Percentiles rank a stretch among this genome's conserved stretches.
Conservation (phyloP, 2,329 filamentous ascomycete genomes). For the Neofusicoccum umdonicola region DNA sequence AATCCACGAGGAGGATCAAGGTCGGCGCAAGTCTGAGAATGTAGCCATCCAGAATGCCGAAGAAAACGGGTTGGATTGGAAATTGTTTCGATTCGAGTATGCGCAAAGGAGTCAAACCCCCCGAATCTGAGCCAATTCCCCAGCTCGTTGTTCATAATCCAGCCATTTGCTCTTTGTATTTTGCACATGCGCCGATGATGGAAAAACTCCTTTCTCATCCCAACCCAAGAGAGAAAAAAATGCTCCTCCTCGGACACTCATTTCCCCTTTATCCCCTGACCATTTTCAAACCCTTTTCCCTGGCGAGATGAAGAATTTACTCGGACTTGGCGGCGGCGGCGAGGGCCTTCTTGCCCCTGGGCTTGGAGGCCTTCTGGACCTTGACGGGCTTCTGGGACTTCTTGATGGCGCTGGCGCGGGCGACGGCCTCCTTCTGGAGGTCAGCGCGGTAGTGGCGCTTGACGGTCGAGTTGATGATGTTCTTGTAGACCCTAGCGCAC, state of each 20-base stretch:
- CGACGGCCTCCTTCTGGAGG: slow-evolving; percentile 63
- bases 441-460: slow-evolving; percentile 75
- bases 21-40: neutral
- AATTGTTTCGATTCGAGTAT: slow-evolving; percentile 14
- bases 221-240: neutral
- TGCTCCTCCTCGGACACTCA: slow-evolving; percentile 3
- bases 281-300: slow-evolving; percentile 1
- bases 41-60: neutral
- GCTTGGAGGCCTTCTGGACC: slow-evolving; percentile 70
- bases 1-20: neutral
- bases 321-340: slow-evolving; percentile 53
- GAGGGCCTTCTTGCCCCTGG: slow-evolving; percentile 68
- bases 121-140: slow-evolving; percentile 9
- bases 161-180: slow-evolving; percentile 5
- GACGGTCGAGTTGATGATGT: slow-evolving; percentile 76
- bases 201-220: slow-evolving; percentile 5
- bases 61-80: slow-evolving; percentile 1
- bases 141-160: slow-evolving; percentile 11
- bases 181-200: slow-evolving; percentile 11
- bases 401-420: slow-evolving; percentile 83
- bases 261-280: slow-evolving; percentile 3
- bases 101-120: slow-evolving; percentile 11
- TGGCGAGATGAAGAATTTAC: neutral
- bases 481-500: slow-evolving; percentile 74
- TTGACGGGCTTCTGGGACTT: slow-evolving; percentile 76